Evolutionary conservation across 192 early-diverging fungal species (phyloP).

Genomic region (Podila minutissima): DNA sequence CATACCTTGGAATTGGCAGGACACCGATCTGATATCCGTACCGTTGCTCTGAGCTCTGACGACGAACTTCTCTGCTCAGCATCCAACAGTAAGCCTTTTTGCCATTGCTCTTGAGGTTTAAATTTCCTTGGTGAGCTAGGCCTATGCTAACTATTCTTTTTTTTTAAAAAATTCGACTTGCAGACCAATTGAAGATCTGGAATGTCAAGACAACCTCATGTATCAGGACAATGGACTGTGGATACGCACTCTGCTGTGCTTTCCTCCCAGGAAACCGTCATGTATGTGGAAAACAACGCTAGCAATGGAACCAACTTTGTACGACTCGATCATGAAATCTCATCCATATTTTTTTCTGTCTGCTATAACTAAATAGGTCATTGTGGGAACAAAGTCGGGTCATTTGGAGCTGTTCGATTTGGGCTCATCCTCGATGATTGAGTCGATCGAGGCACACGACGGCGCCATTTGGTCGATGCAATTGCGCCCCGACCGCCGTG

Average conservation of each 20-base stretch:
- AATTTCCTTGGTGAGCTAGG: too few relatives aligned
- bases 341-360: not conserved
- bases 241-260: constrained; percentile 90
- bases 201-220: constrained; percentile 84
- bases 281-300: constrained; percentile 30
- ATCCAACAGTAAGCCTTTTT: constrained; percentile 69
- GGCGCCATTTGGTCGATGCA: constrained; percentile 90
- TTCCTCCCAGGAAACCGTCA: constrained; percentile 93
- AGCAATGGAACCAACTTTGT: too few relatives aligned
- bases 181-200: constrained; percentile 89
- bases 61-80: constrained; percentile 88
- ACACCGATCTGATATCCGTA: constrained; percentile 91
- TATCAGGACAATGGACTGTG: constrained; percentile 90
- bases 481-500: constrained; percentile 86
- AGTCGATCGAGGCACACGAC: constrained; percentile 92
- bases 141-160: not conserved
- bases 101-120: not conserved
- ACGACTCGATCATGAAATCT: too few relatives aligned
- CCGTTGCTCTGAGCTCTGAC: constrained; percentile 89
- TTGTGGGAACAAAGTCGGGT: constrained; percentile 95
- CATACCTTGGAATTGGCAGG: constrained; percentile 85
- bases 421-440: constrained; percentile 81
- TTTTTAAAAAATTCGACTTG: not conserved
- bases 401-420: constrained; percentile 93
- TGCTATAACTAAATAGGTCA: constrained; percentile 55